A percentile compares a stretch with the other conserved stretches of the same genome.
These are phyloP conservation scores for Alternaria consortialis DNA, from an alignment of 2,329 filamentous ascomycete genomes.

Conservation along the genomic window DNA sequence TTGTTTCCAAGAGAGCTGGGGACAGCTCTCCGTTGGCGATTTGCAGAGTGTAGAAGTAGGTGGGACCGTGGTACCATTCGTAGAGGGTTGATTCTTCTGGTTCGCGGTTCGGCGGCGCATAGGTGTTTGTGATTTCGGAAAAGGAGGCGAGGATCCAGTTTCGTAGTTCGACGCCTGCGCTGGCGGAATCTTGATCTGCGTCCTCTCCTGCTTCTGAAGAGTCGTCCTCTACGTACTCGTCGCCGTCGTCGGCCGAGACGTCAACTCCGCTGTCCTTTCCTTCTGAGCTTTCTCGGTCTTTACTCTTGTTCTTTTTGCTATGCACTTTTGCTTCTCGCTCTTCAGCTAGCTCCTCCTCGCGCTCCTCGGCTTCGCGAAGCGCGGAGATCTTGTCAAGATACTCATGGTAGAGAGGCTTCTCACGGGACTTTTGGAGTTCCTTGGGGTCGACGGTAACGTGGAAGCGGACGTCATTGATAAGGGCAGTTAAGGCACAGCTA, in stretches of 20 bases:
- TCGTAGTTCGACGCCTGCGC: constrained; percentile 24
- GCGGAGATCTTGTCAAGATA: constrained; percentile 26
- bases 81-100: constrained; percentile 24
- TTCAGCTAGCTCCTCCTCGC: constrained; percentile 19
- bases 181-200: constrained; percentile 26
- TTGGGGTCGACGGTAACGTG: constrained; percentile 21
- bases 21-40: constrained; percentile 12
- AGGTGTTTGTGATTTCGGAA: constrained; percentile 18
- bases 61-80: constrained; percentile 32
- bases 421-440: constrained; percentile 20
- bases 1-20: constrained; percentile 17
- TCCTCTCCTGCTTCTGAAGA: constrained; percentile 21
- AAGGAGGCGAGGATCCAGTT: constrained; percentile 26
- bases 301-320: neutral
- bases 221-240: constrained; percentile 14
- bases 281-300: constrained; percentile 14
- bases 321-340: constrained; percentile 8
- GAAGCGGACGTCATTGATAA: constrained; percentile 33
- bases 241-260: constrained; percentile 21
- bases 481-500: constrained; percentile 21
- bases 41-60: constrained; percentile 26
- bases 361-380: constrained; percentile 26
- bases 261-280: constrained; percentile 28
- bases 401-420: constrained; percentile 28
- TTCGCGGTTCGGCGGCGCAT: constrained; percentile 23